Evolutionary conservation across 345 rosid genomes (phyloP), one percentile per base, ranked within the genome.

Genomic region (Kandelia obovata): DNA sequence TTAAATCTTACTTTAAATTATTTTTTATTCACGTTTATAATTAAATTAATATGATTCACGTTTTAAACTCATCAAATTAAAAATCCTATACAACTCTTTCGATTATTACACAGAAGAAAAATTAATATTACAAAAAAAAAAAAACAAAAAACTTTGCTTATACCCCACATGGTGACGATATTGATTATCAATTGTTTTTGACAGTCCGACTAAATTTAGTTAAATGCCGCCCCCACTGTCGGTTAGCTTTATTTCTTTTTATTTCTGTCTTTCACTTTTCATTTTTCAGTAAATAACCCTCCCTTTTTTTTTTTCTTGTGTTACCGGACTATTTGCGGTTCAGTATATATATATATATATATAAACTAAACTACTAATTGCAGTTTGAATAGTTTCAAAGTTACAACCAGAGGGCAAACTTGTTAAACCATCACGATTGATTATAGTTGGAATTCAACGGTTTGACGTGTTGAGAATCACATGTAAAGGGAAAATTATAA

Each of bases 161-260:
- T 90, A 84, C 80, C 82, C 67, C 81, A 61, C 76, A 72, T 62
- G 73, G 71, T 70, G 86, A 85, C 87, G 84, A 67, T 76, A 75
- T 78, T 83, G 78, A 82, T 83, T 73, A 78, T 83, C 74, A 74
- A 74, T 78, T 69, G 75, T 68, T 84, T 83, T 79, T 78, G 81
- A 78, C 83, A 83, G 81, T 86, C 82, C 85, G 75, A 75, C 91
- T 69, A 82, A 67, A 72, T 77, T 80, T 80, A 75, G 82, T 80
- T 86, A 78, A 70, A 71, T 71, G 79, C 83, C 76, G 82, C 80
- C 80, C 73, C 79, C 83, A 21, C 61, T 58, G 74, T 58, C 64
- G 85, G 72, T 70, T 84, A 77, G 30, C 87, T 69, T 63, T 53
- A 2, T 64, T 43, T 32, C 13, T 35, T 32, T 57, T 58, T 35